A percentile compares a stretch with the other conserved stretches of the same genome.
Conservation (phyloP, 768 basidiomycete genomes). For the Rhodotorula toruloides region DNA sequence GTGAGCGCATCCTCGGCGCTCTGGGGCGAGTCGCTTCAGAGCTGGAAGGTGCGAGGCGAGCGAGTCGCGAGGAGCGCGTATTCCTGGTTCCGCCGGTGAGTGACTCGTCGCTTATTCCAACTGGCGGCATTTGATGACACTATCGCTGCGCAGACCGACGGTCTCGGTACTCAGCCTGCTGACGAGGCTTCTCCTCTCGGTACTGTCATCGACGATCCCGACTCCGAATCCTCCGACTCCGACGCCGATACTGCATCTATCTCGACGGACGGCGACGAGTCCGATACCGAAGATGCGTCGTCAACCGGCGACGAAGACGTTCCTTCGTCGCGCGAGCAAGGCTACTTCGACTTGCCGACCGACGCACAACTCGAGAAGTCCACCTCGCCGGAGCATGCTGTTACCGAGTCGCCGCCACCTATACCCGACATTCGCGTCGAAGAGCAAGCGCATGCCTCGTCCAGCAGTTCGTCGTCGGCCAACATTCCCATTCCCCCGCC, state of each 20-base stretch:
- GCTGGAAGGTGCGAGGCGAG: slow-evolving; percentile 59
- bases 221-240: slow-evolving; percentile 45
- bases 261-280: slow-evolving; percentile 26
- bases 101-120: not conserved
- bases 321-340: slow-evolving; percentile 4
- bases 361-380: not conserved
- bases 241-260: no score
- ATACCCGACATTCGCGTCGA: slow-evolving; percentile 25
- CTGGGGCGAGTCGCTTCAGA: slow-evolving; percentile 5
- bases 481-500: slow-evolving; percentile 40
- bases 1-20: slow-evolving; percentile 40
- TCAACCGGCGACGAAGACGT: slow-evolving; percentile 39
- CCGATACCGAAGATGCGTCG: slow-evolving; percentile 39
- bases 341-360: slow-evolving; percentile 21
- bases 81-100: slow-evolving; percentile 68
- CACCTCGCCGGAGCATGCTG: no score
- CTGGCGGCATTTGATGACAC: not conserved
- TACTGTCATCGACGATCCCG: slow-evolving; percentile 48
- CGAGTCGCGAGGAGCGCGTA: slow-evolving; percentile 54
- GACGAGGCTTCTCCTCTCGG: slow-evolving; percentile 46
- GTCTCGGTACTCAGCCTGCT: slow-evolving; percentile 74
- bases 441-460: not conserved
- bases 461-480: not conserved
- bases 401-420: not conserved
- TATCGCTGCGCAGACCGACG: slow-evolving; percentile 61